A percentile compares a stretch with the other conserved stretches of the same genome.
phyloP scores from a whole-genome alignment of 768 basidiomycete genomes.

The Collybia nuda region DNA sequence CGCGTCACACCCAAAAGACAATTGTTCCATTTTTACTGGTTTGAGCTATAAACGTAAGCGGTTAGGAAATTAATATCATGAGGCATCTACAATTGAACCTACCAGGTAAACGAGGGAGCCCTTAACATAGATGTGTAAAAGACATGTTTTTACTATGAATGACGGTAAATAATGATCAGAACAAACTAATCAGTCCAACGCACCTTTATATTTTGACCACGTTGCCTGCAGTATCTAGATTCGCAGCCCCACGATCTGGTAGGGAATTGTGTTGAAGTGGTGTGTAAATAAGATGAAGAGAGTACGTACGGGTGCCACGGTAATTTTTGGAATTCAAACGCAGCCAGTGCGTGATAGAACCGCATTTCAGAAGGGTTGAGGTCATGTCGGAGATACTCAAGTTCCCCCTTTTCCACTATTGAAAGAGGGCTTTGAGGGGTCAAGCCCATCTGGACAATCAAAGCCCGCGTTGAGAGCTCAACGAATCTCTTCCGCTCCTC shows the following conservation, averaged over 20 bases:
- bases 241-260: constrained; percentile 29
- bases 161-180: too few species aligned
- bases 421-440: constrained; percentile 29
- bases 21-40: too few species aligned
- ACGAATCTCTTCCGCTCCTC: constrained; percentile 29
- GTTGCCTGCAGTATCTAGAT: too few species aligned
- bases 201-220: too few species aligned
- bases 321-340: constrained; percentile 31
- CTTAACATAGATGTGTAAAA: too few species aligned
- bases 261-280: neutral
- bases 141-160: too few species aligned
- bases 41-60: too few species aligned
- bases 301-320: constrained; percentile 33
- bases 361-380: constrained; percentile 32
- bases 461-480: constrained; percentile 25
- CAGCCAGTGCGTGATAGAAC: constrained; percentile 30
- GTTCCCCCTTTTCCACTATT: constrained; percentile 23
- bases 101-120: too few species aligned
- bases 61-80: too few species aligned
- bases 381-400: constrained; percentile 27
- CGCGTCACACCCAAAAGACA: too few species aligned
- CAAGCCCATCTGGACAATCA: constrained; percentile 26
- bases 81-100: too few species aligned
- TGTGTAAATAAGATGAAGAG: neutral
- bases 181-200: too few species aligned